Percentiles rank a stretch among this genome's conserved stretches.
Conservation (phyloP, 345 rosid genomes). For the Litchi chinensis region DNA sequence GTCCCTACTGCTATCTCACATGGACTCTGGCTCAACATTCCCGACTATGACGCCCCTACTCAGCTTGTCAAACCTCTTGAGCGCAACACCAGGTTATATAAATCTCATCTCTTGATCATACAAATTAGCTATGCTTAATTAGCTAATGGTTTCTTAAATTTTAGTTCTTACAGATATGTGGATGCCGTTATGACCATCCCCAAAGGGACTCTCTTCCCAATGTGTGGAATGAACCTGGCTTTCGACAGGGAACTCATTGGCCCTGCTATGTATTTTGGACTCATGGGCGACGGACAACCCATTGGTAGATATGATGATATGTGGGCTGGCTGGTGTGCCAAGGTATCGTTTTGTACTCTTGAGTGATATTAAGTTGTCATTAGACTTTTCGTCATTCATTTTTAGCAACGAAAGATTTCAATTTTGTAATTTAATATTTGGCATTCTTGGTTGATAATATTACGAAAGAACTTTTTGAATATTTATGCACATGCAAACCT, state of each 20-base stretch:
- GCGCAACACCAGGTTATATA: conserved; percentile 35
- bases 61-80: conserved; percentile 48
- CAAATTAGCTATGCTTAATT: neutral
- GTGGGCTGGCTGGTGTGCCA: conserved; percentile 51
- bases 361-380: no score
- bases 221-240: conserved; percentile 49
- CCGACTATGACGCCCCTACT: conserved; percentile 45
- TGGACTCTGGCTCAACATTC: conserved; percentile 50
- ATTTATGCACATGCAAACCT: no score
- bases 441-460: no score
- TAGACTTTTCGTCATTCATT: neutral
- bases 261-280: conserved; percentile 47
- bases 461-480: no score
- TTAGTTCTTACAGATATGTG: conserved; percentile 23
- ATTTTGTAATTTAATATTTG: no score
- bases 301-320: conserved; percentile 45
- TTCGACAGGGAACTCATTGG: conserved; percentile 38
- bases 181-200: conserved; percentile 44
- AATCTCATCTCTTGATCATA: neutral
- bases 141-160: conserved; percentile 5
- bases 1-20: conserved; percentile 38
- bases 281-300: conserved; percentile 46
- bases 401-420: neutral
- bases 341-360: conserved; percentile 11
- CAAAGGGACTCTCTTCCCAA: conserved; percentile 35